Percentiles rank a stretch among this genome's conserved stretches.
Evolutionary conservation across 495 filamentous ascomycete species (phyloP).

Genomic region (Lichenothelia convexa): DNA sequence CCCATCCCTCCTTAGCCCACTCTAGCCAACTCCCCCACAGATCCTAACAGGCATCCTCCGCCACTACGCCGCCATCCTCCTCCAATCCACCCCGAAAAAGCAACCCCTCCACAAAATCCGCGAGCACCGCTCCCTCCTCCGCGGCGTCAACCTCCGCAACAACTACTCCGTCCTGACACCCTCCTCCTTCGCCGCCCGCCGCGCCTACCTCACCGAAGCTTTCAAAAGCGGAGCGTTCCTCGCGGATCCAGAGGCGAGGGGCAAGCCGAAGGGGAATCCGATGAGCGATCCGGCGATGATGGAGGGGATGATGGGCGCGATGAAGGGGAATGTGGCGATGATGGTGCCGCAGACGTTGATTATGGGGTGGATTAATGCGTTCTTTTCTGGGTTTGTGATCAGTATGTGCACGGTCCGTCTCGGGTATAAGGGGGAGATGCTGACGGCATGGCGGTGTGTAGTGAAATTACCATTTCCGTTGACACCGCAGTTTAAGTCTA

Average conservation of each 20-base stretch:
- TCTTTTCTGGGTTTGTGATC: slow-evolving; percentile 94
- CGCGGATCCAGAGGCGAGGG: slow-evolving; percentile 69
- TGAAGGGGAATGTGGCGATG: slow-evolving; percentile 99
- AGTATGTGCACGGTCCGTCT: too few species aligned
- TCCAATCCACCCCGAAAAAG: slow-evolving; percentile 72
- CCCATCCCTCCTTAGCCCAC: neutral
- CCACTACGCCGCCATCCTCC: slow-evolving; percentile 84
- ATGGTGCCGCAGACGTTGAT: slow-evolving; percentile 97
- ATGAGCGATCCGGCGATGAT: slow-evolving; percentile 95
- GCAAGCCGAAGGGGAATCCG: slow-evolving; percentile 79
- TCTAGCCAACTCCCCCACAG: slow-evolving; percentile 23
- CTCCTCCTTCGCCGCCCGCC: slow-evolving; percentile 58
- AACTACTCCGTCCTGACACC: slow-evolving; percentile 58
- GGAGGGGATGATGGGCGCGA: slow-evolving; percentile 99
- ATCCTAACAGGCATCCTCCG: slow-evolving; percentile 88
- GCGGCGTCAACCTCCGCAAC: slow-evolving; percentile 66
- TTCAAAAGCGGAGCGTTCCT: slow-evolving; percentile 67
- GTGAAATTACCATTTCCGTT: slow-evolving; percentile 98
- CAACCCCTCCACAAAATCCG: slow-evolving; percentile 54
- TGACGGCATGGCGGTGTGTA: too few species aligned
- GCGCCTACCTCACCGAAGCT: slow-evolving; percentile 25
- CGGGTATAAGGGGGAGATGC: too few species aligned
- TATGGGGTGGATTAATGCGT: slow-evolving; percentile 99
- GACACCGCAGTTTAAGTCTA: slow-evolving; percentile 96
- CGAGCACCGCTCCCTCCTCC: slow-evolving; percentile 74